phyloP scores from a whole-genome alignment of 345 rosid species.

The Ceriops tagal region DNA sequence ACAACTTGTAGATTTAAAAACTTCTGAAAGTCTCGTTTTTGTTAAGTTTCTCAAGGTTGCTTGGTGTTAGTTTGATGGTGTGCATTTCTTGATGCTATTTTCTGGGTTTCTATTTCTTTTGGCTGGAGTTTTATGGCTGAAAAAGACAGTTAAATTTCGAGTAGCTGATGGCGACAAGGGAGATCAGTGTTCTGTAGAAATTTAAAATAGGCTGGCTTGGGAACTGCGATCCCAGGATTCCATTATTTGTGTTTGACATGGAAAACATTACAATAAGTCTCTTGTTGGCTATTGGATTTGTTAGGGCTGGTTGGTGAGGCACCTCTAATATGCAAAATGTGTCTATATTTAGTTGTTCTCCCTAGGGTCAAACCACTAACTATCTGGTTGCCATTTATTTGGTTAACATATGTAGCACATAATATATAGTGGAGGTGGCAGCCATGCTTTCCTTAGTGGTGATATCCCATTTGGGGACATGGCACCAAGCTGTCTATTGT shows the following conservation, averaged over 20 bases:
- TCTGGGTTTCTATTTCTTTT: background rate
- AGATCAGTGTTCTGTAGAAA: constrained; percentile 9
- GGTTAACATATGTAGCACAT: background rate
- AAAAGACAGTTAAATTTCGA: background rate
- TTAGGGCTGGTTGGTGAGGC: background rate
- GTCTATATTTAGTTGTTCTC: background rate
- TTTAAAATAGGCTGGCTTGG: constrained; percentile 9
- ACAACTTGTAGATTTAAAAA: too few species aligned
- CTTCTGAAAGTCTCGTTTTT: background rate
- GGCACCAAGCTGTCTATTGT: background rate
- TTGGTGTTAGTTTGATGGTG: background rate
- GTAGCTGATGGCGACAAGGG: constrained; percentile 2
- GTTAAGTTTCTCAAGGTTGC: background rate
- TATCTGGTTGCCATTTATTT: background rate
- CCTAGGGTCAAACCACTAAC: background rate
- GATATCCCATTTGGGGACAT: background rate
- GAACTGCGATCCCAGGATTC: constrained; percentile 21
- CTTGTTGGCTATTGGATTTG: constrained; percentile 3
- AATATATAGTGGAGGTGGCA: background rate
- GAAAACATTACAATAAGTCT: constrained; percentile 13
- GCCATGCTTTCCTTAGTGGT: background rate
- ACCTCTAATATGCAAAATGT: background rate
- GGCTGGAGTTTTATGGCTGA: too few species aligned
- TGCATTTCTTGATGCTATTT: background rate
- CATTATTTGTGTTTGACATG: constrained; percentile 20